Evolutionary conservation across 495 filamentous ascomycete genomes (phyloP).

Genomic region (Pseudoneurospora amorphoporcata): DNA sequence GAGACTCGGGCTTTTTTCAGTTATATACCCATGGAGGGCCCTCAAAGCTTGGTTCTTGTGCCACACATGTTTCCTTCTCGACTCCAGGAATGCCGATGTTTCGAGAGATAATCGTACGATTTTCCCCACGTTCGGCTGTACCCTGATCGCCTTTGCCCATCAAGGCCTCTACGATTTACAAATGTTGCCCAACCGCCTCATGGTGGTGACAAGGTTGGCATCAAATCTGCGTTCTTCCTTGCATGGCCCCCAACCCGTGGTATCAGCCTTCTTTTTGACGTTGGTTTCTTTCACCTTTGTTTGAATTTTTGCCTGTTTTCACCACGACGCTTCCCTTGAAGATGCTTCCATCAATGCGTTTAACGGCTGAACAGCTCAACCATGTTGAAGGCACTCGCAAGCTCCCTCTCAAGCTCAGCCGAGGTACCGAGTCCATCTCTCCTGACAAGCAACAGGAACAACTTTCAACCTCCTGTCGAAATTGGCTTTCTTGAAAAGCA

Average conservation of each 20-base stretch:
- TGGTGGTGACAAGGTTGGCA: not conserved
- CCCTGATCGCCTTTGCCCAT: conserved; percentile 12
- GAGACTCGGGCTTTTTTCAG: not conserved
- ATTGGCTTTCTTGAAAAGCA: not conserved
- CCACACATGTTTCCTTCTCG: not conserved
- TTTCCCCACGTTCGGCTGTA: conserved; percentile 14
- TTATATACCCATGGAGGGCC: not conserved
- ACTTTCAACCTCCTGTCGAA: not conserved
- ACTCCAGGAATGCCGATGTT: not conserved
- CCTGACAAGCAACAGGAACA: not conserved
- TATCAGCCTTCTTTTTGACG: not conserved
- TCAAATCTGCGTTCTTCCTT: not conserved
- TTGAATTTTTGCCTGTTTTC: not conserved
- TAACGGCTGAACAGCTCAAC: not conserved
- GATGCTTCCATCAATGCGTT: not conserved
- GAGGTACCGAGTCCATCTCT: not conserved
- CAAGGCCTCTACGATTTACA: not conserved
- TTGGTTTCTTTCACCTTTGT: not conserved
- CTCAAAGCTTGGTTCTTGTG: not conserved
- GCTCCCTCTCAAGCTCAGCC: not conserved
- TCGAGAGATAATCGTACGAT: conserved; percentile 18
- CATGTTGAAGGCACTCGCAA: not conserved
- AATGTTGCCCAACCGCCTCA: not conserved
- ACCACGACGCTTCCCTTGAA: not conserved
- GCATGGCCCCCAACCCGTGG: not conserved